Conservation (phyloP, 192 early-diverging fungal genomes). For the Linnemannia schmuckeri region DNA sequence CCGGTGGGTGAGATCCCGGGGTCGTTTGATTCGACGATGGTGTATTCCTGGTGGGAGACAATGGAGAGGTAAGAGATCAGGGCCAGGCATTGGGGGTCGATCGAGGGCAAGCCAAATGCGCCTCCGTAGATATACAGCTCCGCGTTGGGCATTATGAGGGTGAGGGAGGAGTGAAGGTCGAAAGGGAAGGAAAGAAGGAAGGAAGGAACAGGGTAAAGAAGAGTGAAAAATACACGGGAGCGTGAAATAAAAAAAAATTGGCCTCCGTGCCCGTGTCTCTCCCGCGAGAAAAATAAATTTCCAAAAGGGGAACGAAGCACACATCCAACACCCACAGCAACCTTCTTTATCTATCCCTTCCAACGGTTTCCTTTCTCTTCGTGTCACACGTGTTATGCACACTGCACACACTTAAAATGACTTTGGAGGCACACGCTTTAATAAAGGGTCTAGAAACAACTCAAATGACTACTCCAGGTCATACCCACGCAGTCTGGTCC, state of each 20-base stretch:
- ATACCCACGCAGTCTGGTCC: conserved; percentile 8
- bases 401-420: not conserved
- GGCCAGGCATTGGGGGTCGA: conserved; percentile 80
- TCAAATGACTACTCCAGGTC: not conserved
- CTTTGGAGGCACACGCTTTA: not conserved
- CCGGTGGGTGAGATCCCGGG: conserved; percentile 75
- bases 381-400: no score
- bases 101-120: conserved; percentile 71
- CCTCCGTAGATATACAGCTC: conserved; percentile 82
- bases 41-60: conserved; percentile 65
- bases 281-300: not conserved
- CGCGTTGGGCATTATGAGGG: conserved; percentile 30
- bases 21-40: conserved; percentile 69
- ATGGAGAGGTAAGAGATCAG: conserved; percentile 73
- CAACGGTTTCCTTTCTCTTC: not conserved
- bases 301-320: not conserved
- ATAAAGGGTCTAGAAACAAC: not conserved
- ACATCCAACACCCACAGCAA: not conserved
- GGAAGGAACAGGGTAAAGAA: not conserved
- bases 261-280: not conserved
- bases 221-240: not conserved
- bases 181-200: not conserved
- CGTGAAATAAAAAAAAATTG: not conserved
- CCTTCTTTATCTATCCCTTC: not conserved
- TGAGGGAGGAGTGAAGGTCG: not conserved